Percentiles rank a stretch among this genome's conserved stretches.
These are phyloP conservation scores for Ogataea zsoltii DNA, from an alignment of 805 yeast species.

Conservation along the genomic window DNA sequence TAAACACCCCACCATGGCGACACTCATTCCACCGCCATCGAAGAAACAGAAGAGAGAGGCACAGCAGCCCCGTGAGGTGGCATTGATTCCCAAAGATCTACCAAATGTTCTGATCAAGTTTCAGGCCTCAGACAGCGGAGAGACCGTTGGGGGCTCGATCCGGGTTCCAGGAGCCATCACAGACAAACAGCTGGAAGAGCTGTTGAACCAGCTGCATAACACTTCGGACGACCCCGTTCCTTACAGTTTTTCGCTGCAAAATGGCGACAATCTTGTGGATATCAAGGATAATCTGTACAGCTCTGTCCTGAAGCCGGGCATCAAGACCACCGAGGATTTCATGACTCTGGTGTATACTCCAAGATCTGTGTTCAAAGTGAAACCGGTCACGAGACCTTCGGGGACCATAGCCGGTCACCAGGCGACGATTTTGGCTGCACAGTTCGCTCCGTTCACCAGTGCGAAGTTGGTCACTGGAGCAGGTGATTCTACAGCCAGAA, in stretches of 20 bases:
- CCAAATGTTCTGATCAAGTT: constrained; percentile 88
- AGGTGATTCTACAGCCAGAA: constrained; percentile 92
- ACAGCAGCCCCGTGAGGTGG: constrained; percentile 76
- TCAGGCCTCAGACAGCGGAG: constrained; percentile 93
- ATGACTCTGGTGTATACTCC: constrained; percentile 91
- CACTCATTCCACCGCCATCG: constrained; percentile 89
- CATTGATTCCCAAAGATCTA: constrained; percentile 69
- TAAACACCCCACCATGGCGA: constrained; percentile 63
- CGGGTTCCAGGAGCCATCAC: constrained; percentile 90
- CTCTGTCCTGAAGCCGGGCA: constrained; percentile 82
- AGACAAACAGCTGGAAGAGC: constrained; percentile 83
- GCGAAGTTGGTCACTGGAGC: constrained; percentile 91
- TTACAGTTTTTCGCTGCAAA: constrained; percentile 73
- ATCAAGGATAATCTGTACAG: constrained; percentile 75
- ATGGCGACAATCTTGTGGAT: constrained; percentile 59
- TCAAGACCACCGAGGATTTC: constrained; percentile 89
- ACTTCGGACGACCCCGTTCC: constrained; percentile 84
- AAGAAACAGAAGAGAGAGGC: constrained; percentile 84
- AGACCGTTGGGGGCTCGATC: constrained; percentile 75
- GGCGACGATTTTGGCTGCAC: constrained; percentile 86
- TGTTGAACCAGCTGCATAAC: constrained; percentile 76
- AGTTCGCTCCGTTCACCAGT: constrained; percentile 89
- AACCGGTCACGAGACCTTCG: constrained; percentile 84
- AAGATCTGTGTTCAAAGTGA: constrained; percentile 90
- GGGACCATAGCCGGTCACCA: constrained; percentile 97